A percentile compares a stretch with the other conserved stretches of the same genome.
Evolutionary conservation across 257 asterid species (phyloP).

Genomic region (Marsdenia floribunda): DNA sequence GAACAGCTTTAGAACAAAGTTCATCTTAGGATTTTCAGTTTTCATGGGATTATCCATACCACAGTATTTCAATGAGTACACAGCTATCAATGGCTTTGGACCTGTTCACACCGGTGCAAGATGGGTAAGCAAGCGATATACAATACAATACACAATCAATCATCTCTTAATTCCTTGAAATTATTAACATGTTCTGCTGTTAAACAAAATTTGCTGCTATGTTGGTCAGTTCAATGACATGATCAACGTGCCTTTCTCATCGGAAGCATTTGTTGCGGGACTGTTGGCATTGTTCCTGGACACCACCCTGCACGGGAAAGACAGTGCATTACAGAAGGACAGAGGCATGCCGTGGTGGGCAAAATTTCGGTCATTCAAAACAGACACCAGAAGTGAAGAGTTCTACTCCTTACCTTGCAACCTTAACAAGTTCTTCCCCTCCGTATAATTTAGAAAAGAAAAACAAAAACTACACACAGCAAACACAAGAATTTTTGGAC

Average conservation of each 20-base stretch:
- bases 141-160: too few species aligned
- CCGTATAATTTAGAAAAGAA: slow-evolving; percentile 36
- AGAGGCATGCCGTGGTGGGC: slow-evolving; percentile 98
- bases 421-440: slow-evolving; percentile 93
- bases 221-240: slow-evolving; percentile 74
- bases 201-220: neutral
- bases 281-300: slow-evolving; percentile 62
- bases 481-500: neutral
- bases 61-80: slow-evolving; percentile 80
- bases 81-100: slow-evolving; percentile 42
- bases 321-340: slow-evolving; percentile 54
- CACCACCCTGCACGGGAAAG: slow-evolving; percentile 58
- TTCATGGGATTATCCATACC: slow-evolving; percentile 95
- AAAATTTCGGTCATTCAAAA: slow-evolving; percentile 62
- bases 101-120: slow-evolving; percentile 80
- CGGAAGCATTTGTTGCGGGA: slow-evolving; percentile 78
- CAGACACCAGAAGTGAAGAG: slow-evolving; percentile 84
- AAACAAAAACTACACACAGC: neutral
- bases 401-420: slow-evolving; percentile 77
- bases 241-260: slow-evolving; percentile 80
- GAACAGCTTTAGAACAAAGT: slow-evolving; percentile 79
- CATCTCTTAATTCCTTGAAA: too few species aligned
- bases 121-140: slow-evolving; percentile 59
- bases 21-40: slow-evolving; percentile 75
- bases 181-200: too few species aligned